Evolutionary conservation across 2,329 filamentous ascomycete species (phyloP).

Genomic region (Pleurostoma richardsiae): DNA sequence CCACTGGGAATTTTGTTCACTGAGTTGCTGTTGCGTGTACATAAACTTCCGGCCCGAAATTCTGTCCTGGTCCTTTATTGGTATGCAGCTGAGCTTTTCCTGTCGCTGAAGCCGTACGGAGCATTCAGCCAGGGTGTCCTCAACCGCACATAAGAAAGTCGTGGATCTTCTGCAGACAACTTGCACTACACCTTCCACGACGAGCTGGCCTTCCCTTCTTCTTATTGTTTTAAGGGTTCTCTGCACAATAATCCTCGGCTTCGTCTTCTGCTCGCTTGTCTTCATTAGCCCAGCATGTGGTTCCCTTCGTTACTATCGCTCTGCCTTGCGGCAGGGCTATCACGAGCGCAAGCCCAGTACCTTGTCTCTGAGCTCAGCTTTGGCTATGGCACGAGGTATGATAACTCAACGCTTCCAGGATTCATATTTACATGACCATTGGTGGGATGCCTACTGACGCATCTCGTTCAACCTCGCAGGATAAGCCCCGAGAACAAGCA

Average conservation of each 20-base stretch:
- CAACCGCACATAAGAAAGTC: conserved; percentile 1
- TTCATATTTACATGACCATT: too few species aligned
- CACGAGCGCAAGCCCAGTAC: conserved; percentile 55
- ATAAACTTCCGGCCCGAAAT: too few species aligned
- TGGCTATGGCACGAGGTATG: conserved; percentile 61
- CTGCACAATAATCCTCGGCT: too few species aligned
- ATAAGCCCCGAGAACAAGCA: conserved; percentile 58
- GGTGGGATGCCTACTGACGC: not conserved
- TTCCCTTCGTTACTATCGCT: conserved; percentile 11
- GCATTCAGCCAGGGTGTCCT: conserved; percentile 11
- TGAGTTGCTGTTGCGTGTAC: too few species aligned
- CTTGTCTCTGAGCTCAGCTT: conserved; percentile 73
- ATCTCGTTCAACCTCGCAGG: conserved; percentile 26
- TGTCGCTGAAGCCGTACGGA: too few species aligned
- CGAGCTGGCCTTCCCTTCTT: too few species aligned
- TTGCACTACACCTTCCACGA: not conserved
- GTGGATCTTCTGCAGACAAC: not conserved
- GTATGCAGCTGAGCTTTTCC: too few species aligned
- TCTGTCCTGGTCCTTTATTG: too few species aligned
- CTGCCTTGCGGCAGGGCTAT: conserved; percentile 31
- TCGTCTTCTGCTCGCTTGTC: not conserved
- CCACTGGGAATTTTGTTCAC: too few species aligned
- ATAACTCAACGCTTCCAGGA: not conserved
- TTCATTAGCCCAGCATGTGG: conserved; percentile 30
- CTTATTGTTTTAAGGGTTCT: too few species aligned